Evolutionary conservation across 148 eudicot genomes (phyloP), one percentile per base, ranked within the genome.

Genomic region (Persicaria maculosa): DNA sequence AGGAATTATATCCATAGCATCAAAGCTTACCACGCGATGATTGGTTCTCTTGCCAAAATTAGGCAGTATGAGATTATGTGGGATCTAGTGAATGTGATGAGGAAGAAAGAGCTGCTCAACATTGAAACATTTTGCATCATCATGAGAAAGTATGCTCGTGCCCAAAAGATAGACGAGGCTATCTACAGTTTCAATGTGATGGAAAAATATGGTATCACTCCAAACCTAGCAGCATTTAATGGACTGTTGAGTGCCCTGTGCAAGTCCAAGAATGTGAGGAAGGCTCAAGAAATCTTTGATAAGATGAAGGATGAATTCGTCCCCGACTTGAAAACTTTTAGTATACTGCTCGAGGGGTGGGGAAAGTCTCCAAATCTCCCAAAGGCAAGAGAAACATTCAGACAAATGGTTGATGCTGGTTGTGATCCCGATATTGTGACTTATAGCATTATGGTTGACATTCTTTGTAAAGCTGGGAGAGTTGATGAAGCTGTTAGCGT

Each of bases 41-140:
- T 95, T 11, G 97, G 80, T 72, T 92, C 98, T 75, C 68, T 95
- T 67, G 97, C 93, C 75, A 95, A 95, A 83, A 87, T 95, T 72
- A 88, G 98, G 84, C 96, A 95, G 79, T 92, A 88, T 75, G 83
- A 95, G 81, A 84, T 92, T 15, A 86, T 90, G 88, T 95, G 97
- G 98, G 88, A 90, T 86, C 89, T 95, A 67, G 91, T 95, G 64
- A 88, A 79, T 54, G 72, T 64, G 74, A 90, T 94, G 97, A 85
- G 87, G 74, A 88, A 68, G 73, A 92, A 86, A 79, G 84, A 78
- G 75, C 78, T 91, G 82, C 85, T 94, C 53, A 94, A 85, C 75
- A 86, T 87, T 57, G 97, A 94, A 82, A 94, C 97, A 9, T 94
- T 94, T 74, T 94, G 98, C 77, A 90, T 92, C 61, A 90, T 94